phyloP scores from a whole-genome alignment of 2,329 filamentous ascomycete species.

The Ceratocystis albifundus region DNA sequence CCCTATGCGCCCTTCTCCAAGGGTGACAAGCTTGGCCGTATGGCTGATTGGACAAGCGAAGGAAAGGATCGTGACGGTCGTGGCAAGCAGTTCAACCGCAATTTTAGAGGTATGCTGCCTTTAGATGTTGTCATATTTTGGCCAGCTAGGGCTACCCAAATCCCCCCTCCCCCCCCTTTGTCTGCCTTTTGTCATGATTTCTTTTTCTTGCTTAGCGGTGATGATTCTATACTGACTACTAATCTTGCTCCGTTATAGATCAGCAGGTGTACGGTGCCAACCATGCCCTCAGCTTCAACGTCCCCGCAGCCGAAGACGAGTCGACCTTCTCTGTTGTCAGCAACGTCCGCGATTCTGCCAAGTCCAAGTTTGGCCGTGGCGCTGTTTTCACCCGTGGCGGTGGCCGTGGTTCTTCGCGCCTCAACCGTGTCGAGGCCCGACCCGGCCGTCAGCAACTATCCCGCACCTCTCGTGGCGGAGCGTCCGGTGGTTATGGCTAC shows the following conservation, averaged over 20 bases:
- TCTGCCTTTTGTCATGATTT: not conserved
- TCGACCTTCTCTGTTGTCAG: constrained; percentile 96
- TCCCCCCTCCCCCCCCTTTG: no score
- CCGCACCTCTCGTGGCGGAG: constrained; percentile 57
- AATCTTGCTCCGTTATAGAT: constrained; percentile 43
- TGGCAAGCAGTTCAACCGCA: constrained; percentile 79
- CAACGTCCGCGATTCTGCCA: constrained; percentile 76
- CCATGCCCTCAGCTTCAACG: constrained; percentile 73
- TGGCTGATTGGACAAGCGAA: constrained; percentile 96
- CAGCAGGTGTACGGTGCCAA: constrained; percentile 95
- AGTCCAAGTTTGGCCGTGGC: constrained; percentile 79
- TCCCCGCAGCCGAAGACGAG: constrained; percentile 88
- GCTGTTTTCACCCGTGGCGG: constrained; percentile 79
- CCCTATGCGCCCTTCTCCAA: constrained; percentile 98
- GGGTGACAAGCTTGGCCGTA: constrained; percentile 94
- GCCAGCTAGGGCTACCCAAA: not conserved
- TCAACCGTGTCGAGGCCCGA: constrained; percentile 53
- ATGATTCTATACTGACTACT: constrained; percentile 24
- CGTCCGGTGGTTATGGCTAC: constrained; percentile 45
- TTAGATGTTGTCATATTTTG: not conserved
- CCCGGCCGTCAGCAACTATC: constrained; percentile 53
- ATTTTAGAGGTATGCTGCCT: constrained; percentile 63
- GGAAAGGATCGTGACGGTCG: constrained; percentile 68
- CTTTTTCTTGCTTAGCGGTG: constrained; percentile 5
- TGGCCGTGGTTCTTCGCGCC: constrained; percentile 58